Conservation (phyloP, 345 rosid species). For the Brassica carinata region DNA sequence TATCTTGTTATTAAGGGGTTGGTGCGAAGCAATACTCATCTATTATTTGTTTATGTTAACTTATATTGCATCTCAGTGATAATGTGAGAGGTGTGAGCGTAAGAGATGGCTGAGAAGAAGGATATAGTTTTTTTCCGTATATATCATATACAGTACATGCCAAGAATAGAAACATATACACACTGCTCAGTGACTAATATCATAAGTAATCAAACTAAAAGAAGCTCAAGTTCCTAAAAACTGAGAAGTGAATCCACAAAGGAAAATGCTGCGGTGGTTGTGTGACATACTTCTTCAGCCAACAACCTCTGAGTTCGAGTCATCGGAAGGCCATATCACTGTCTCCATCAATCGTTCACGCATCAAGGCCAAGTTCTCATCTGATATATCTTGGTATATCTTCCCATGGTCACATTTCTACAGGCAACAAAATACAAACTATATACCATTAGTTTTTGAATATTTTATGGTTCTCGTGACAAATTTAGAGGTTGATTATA, state of each 20-base stretch:
- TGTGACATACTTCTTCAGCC: conserved; percentile 46
- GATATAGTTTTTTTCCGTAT: too few species aligned
- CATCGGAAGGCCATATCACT: conserved; percentile 94
- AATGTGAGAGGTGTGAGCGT: too few species aligned
- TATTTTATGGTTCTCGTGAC: not conserved
- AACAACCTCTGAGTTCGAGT: conserved; percentile 73
- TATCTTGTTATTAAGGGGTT: too few species aligned
- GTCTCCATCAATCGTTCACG: conserved; percentile 87
- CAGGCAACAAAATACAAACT: conserved; percentile 20
- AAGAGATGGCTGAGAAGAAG: too few species aligned
- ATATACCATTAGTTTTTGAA: not conserved
- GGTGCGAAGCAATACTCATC: too few species aligned
- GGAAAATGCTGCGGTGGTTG: not conserved
- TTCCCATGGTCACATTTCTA: conserved; percentile 92
- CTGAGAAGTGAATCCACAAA: conserved; percentile 14
- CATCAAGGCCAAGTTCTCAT: conserved; percentile 93
- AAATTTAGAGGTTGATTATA: conserved; percentile 15
- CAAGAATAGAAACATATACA: conserved; percentile 17
- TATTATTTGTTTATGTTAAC: too few species aligned
- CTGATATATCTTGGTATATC: conserved; percentile 82
- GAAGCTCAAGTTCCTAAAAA: conserved; percentile 32
- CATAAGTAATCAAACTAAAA: conserved; percentile 27
- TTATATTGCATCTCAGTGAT: too few species aligned
- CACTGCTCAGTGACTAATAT: conserved; percentile 25
- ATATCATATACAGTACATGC: not conserved